phyloP scores from a whole-genome alignment of 2,329 filamentous ascomycete species.

The Botrytis galanthina region DNA sequence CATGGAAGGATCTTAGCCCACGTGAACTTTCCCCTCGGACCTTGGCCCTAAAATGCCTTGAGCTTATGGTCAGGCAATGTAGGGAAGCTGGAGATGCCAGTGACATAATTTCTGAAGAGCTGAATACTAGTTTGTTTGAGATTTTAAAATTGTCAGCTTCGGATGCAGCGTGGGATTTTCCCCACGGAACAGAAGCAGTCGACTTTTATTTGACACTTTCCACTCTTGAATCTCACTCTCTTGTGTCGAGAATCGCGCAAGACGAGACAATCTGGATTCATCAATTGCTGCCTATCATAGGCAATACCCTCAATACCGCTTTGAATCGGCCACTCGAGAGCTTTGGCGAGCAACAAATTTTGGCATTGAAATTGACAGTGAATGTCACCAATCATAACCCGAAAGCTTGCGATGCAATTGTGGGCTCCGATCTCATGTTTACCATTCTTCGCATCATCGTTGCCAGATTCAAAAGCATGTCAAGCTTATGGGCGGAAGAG shows the following conservation, averaged over 20 bases:
- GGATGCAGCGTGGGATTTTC: constrained; percentile 32
- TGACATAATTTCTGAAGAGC: constrained; percentile 49
- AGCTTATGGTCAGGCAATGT: constrained; percentile 54
- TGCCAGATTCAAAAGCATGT: constrained; percentile 48
- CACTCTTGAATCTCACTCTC: constrained; percentile 54
- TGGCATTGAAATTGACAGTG: constrained; percentile 65
- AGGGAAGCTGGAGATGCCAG: constrained; percentile 48
- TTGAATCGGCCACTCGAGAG: constrained; percentile 41
- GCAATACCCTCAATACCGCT: constrained; percentile 45
- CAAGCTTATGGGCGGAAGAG: constrained; percentile 48
- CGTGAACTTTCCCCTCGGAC: constrained; percentile 58
- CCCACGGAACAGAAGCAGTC: constrained; percentile 30
- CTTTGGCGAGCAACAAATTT: constrained; percentile 39
- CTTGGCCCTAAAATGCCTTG: constrained; percentile 62
- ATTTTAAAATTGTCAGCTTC: constrained; percentile 40
- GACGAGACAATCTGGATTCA: constrained; percentile 47
- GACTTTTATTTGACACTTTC: constrained; percentile 47
- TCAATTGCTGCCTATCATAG: constrained; percentile 52
- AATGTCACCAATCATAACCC: constrained; percentile 83
- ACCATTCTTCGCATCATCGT: constrained; percentile 51
- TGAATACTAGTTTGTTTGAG: constrained; percentile 50
- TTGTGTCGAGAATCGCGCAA: constrained; percentile 47
- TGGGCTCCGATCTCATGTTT: constrained; percentile 55
- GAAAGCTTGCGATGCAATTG: constrained; percentile 66
- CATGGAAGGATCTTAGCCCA: constrained; percentile 59